These are phyloP conservation scores for Termitomyces bulborhizus DNA, from an alignment of 768 basidiomycete species.

Conservation along the genomic window DNA sequence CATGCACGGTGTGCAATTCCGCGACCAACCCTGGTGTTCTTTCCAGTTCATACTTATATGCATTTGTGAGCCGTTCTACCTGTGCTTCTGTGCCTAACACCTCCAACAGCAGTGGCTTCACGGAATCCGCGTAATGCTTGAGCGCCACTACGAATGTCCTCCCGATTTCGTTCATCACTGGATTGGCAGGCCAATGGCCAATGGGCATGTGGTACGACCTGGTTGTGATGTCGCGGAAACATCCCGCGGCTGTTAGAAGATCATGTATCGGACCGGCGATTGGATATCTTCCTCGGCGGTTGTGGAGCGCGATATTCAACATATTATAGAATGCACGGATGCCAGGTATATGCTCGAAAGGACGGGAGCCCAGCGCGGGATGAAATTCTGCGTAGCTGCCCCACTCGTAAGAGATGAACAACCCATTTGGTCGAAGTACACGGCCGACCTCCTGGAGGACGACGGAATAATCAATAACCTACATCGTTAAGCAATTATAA, in stretches of 20 bases:
- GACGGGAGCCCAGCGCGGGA: slow-evolving; percentile 19
- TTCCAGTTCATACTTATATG: slow-evolving; percentile 41
- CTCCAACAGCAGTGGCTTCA: slow-evolving; percentile 40
- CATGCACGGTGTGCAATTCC: slow-evolving; percentile 46
- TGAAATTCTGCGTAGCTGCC: slow-evolving; percentile 35
- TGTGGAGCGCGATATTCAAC: slow-evolving; percentile 28
- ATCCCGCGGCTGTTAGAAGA: slow-evolving; percentile 27
- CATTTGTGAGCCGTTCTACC: slow-evolving; percentile 32
- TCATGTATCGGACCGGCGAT: slow-evolving; percentile 30
- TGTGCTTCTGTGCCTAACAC: slow-evolving; percentile 29
- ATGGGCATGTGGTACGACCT: slow-evolving; percentile 34
- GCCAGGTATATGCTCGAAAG: slow-evolving; percentile 33
- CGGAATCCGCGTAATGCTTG: slow-evolving; percentile 38
- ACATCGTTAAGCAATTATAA: not conserved
- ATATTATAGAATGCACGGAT: slow-evolving; percentile 30
- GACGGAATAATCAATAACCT: slow-evolving; percentile 51
- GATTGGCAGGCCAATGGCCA: slow-evolving; percentile 44
- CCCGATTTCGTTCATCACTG: slow-evolving; percentile 32
- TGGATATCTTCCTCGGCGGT: slow-evolving; percentile 29
- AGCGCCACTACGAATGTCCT: slow-evolving; percentile 31
- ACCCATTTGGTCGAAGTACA: slow-evolving; percentile 62
- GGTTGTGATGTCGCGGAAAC: slow-evolving; percentile 34
- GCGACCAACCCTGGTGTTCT: slow-evolving; percentile 40
- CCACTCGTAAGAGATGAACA: slow-evolving; percentile 66
- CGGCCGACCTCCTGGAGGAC: slow-evolving; percentile 56